Base-by-base conservation (phyloP, 495 filamentous ascomycete species). In the Penicillium manginii region DNA sequence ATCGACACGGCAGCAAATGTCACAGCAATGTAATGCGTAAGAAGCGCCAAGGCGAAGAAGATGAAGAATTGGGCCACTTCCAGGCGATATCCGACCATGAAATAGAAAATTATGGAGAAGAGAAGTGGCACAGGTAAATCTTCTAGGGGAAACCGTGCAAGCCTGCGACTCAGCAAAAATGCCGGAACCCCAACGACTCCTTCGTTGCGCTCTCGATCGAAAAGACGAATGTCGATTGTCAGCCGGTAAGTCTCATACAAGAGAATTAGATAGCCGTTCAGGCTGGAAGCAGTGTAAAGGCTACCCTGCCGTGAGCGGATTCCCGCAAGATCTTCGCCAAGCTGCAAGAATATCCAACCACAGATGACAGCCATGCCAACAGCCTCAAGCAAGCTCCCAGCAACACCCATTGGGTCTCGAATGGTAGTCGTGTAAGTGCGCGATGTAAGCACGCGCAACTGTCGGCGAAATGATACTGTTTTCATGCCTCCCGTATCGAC, bases 211-310 rank as follows among this genome's bases (percentile, higher is more conserved):
- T 92, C 89, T 31, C 88, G 83, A 61, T 92, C 89, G 67, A 91
- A 92, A 2, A 88, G 72, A 45, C 83, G 82, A 51, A 92, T 89
- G 62, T 91, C 88, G 35, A 86, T 75, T 0, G 84, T 87, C 18
- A 92, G 63, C 4, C 89, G 81, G 61, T 88, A 92, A 6, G 81
- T 87, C 69, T 92, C 89, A 46, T 87, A 91, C 9, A 90, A 73
- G 14, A 91, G 73, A 32, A 91, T 86, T 21, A 91, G 79, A 66
- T 92, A 92, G 2, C 86, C 86, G 64, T 91, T 89, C 15, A 92
- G 72, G 19, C 82, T 83, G 18, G 84, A 73, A 1, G 86, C 82
- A 15, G 81, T 88, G 52, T 91, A 92, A 2, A 92, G 64, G 15
- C 85, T 86, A 43, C 86, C 88, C 71, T 91, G 67, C 45, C 88